Percentiles rank a stretch among this genome's conserved stretches.
These are phyloP conservation scores for Haplosporangium gracile DNA, from an alignment of 192 early-diverging fungal genomes.

Conservation along the genomic window DNA sequence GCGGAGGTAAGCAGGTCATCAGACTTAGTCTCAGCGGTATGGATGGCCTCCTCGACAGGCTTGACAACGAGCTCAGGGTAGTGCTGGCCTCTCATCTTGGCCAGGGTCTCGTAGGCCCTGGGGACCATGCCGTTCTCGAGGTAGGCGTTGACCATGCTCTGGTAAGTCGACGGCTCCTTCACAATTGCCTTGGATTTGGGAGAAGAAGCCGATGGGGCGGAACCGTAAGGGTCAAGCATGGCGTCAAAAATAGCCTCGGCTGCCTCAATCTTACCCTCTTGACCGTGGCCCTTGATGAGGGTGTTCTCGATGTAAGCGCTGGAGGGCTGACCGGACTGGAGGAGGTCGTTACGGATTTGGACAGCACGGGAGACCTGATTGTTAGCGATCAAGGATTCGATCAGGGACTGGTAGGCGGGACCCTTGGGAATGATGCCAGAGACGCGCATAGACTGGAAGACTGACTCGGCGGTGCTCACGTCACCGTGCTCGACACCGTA, in stretches of 20 bases:
- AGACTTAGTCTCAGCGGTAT: conserved; percentile 13
- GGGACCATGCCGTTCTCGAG: conserved; percentile 53
- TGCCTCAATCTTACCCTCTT: conserved; percentile 46
- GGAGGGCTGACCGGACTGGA: conserved; percentile 51
- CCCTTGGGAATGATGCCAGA: conserved; percentile 60
- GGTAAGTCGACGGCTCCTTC: conserved; percentile 72
- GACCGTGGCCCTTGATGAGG: conserved; percentile 68
- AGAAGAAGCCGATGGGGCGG: not conserved
- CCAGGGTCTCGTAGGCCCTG: conserved; percentile 31
- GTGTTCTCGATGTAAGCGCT: conserved; percentile 71
- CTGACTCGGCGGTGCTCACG: conserved; percentile 60
- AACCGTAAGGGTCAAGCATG: conserved; percentile 62
- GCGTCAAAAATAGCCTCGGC: conserved; percentile 65
- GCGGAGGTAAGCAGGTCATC: not conserved
- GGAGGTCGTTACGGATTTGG: conserved; percentile 55
- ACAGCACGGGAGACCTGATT: conserved; percentile 61
- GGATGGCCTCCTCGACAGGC: conserved; percentile 50
- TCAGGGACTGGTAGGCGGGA: conserved; percentile 66
- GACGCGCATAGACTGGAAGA: conserved; percentile 58
- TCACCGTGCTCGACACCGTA: conserved; percentile 69
- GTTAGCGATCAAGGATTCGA: conserved; percentile 65
- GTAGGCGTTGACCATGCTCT: conserved; percentile 69
- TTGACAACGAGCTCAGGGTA: conserved; percentile 50
- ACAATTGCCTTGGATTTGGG: conserved; percentile 34
- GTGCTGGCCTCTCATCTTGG: conserved; percentile 35